Conservation (phyloP, 2,329 filamentous ascomycete genomes). For the Elsinoe fawcettii region DNA sequence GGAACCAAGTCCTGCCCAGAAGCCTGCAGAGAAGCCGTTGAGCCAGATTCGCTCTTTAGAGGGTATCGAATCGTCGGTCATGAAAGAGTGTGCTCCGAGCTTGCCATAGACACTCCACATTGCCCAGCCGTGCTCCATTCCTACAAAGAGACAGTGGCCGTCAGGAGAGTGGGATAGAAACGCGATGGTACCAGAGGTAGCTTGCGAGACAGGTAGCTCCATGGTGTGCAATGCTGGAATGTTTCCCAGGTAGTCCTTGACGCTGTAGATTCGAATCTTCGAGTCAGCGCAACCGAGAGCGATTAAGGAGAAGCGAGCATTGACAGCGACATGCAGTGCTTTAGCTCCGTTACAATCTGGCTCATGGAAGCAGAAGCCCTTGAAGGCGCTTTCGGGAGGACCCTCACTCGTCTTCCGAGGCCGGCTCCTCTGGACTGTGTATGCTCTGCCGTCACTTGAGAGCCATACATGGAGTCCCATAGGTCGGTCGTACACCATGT, state of each 20-base stretch:
- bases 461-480: slow-evolving; percentile 97
- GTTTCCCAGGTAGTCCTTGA: slow-evolving; percentile 86
- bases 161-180: slow-evolving; percentile 84
- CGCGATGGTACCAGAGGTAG: slow-evolving; percentile 62
- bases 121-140: slow-evolving; percentile 87
- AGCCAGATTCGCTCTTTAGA: slow-evolving; percentile 65
- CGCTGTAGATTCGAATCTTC: slow-evolving; percentile 79
- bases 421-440: slow-evolving; percentile 71
- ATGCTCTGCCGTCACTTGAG: slow-evolving; percentile 76
- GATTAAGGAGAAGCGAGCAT: slow-evolving; percentile 89
- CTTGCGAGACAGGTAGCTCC: slow-evolving; percentile 57
- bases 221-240: slow-evolving; percentile 80
- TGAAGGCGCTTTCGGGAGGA: slow-evolving; percentile 62
- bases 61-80: slow-evolving; percentile 56
- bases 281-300: slow-evolving; percentile 77
- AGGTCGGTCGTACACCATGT: slow-evolving; percentile 89
- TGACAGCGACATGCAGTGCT: slow-evolving; percentile 73
- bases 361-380: slow-evolving; percentile 81
- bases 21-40: slow-evolving; percentile 65
- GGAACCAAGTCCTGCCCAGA: slow-evolving; percentile 81
- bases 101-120: slow-evolving; percentile 98
- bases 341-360: slow-evolving; percentile 53
- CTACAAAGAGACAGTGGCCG: slow-evolving; percentile 90
- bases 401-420: slow-evolving; percentile 29
- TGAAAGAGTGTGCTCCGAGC: slow-evolving; percentile 75